A percentile compares a stretch with the other conserved stretches of the same genome.
Evolutionary conservation across 2,329 filamentous ascomycete genomes (phyloP).

Genomic region (Fusarium fracticaudum): DNA sequence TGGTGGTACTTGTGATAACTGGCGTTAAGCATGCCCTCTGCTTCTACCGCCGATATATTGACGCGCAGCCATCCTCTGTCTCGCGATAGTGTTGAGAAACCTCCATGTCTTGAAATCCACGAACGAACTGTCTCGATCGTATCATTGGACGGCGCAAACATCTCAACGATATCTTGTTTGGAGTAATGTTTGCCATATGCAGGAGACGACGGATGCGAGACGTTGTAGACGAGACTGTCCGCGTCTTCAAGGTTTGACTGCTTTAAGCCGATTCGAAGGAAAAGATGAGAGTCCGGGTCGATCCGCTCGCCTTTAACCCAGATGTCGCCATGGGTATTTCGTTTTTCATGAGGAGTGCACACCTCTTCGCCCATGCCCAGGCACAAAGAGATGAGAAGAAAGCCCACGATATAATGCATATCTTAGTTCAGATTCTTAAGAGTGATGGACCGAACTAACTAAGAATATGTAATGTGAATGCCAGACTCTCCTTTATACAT

Average conservation of each 20-base stretch:
- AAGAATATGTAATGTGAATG: background rate
- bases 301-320: background rate
- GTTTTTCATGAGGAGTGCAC: background rate
- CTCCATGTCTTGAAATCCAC: background rate
- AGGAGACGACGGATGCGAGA: background rate
- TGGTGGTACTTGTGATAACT: background rate
- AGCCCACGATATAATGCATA: background rate
- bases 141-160: background rate
- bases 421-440: background rate
- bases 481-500: background rate
- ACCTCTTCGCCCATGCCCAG: background rate
- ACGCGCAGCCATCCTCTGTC: background rate
- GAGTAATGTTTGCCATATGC: background rate
- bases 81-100: background rate
- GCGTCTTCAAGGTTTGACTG: background rate
- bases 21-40: background rate
- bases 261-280: background rate
- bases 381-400: background rate
- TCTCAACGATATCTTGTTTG: background rate
- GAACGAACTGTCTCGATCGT: background rate
- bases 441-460: rapidly evolving
- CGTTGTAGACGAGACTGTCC: background rate
- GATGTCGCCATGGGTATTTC: background rate
- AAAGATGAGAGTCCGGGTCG: background rate
- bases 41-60: background rate